Conservation (phyloP, 2,329 filamentous ascomycete species). For the Decorospora gaudefroyi region DNA sequence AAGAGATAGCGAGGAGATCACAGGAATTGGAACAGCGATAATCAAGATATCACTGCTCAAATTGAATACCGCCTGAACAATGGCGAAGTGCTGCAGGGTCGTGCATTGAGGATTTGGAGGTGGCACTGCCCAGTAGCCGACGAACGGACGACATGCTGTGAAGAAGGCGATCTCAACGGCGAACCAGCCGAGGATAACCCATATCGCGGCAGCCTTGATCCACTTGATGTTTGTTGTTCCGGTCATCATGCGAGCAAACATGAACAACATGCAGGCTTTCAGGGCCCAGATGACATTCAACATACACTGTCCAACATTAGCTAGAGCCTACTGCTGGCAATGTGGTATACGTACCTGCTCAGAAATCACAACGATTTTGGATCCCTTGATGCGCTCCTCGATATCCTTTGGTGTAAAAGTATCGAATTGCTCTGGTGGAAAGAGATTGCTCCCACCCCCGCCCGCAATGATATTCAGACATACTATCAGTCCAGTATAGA, state of each 20-base stretch:
- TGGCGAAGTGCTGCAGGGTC: constrained; percentile 61
- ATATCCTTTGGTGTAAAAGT: constrained; percentile 49
- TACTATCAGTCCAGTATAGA: constrained; percentile 51
- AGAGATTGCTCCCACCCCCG: constrained; percentile 53
- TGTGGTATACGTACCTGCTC: constrained; percentile 53
- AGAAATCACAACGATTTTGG: constrained; percentile 52
- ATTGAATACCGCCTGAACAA: constrained; percentile 64
- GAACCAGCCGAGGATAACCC: constrained; percentile 56
- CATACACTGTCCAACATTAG: constrained; percentile 62
- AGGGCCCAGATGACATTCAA: constrained; percentile 61
- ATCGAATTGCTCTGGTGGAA: constrained; percentile 43
- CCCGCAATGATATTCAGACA: constrained; percentile 50
- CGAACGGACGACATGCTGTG: constrained; percentile 58
- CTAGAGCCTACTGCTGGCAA: not conserved
- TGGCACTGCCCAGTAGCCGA: constrained; percentile 63
- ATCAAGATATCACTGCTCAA: constrained; percentile 65
- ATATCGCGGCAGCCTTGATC: constrained; percentile 57
- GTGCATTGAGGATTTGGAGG: constrained; percentile 61
- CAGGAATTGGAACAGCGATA: constrained; percentile 61
- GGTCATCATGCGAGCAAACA: constrained; percentile 61
- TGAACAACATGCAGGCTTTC: constrained; percentile 61
- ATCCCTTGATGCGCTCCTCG: constrained; percentile 50
- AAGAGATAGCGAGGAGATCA: constrained; percentile 58
- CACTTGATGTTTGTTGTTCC: constrained; percentile 51
- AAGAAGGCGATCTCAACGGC: constrained; percentile 62